Evolutionary conservation across 1,284 basidiomycete species (phyloP), one percentile per base, ranked within the genome.

Genomic region (Heimioporus punctisporus): DNA sequence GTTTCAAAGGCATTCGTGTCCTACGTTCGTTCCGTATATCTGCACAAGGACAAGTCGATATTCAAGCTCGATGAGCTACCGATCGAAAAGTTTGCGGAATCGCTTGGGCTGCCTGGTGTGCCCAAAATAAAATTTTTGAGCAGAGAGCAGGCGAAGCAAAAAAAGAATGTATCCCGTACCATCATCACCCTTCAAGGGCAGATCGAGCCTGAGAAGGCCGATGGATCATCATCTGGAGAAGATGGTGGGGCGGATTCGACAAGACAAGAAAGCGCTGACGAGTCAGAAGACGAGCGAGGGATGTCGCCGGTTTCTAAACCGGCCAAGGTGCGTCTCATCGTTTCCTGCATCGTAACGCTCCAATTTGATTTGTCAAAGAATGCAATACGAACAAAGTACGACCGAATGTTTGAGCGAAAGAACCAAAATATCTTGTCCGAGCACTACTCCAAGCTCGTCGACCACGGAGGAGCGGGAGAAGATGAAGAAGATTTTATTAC

Each of bases 1-100:
- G n/a, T n/a, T n/a, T n/a, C n/a, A n/a, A 39, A 98, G 92, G 93
- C 97, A 0, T 98, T 99, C 69, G 92, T 98, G 21, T 97, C 95
- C 6, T 99, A 99, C 71, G 81, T 98, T 62, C 92, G 95, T 23
- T 97, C 95, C 1, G 78, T 99, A 37, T 83, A 97, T 70, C 77
- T 99, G 27, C 96, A 98, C 63, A 97, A 95, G 71, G 90, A 99
- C 77, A 99, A 98, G 71, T 78, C 85, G 2, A 86, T 95, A 60
- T 99, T 99, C 80, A 91, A 95, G 66, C 75, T 98, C 27, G 81
- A 84, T 5, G 85, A 90, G 56, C 81, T 97, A 11, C 95, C 96
- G 2, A 80, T 91, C 5, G 88, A 95, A 63, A 80, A 83, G 24
- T 99, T 88, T 65, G 95, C 97, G 0, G 90, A 92, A 50, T 90